Base-by-base conservation (phyloP, 2,329 filamentous ascomycete species). In the Talaromyces sp. region DNA sequence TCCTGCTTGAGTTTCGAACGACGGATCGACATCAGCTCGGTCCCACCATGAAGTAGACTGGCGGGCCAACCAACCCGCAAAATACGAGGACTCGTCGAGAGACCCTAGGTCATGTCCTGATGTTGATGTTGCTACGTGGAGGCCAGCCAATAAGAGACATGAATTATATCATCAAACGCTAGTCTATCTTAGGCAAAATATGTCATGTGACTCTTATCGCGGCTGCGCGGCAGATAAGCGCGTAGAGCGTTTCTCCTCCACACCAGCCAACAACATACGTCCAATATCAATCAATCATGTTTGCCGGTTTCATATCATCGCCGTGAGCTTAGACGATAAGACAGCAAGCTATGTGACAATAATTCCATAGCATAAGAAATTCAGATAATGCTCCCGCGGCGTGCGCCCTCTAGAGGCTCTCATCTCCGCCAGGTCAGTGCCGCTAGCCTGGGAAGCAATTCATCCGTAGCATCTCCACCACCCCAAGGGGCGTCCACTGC, bases 381-480 rank as follows among this genome's bases (percentile, higher is more conserved):
- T 33, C 33, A 69, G 57, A 74, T 19, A 63, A 79, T 80, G 78
- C 76, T 77, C 68, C 68, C 76, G 67, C 64, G 64, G 64, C 75
- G 75, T 64, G 77, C 75, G 68, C 74, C 76, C 59, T 73, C 75
- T 68, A 77, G 74, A 70, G 76, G 74, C 67, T 79, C 76, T 58
- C 78, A 79, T 69, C 71, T 79, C 61, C 73, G 76, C 65, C 77
- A 79, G 70, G 76, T 80, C 67, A 79, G 77, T 68, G 74, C 77
- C 56, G 74, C 77, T 56, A 78, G 76, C 68, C 67, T 78, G 66
- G 78, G 77, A 60, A 73, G 73, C 63, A 75, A 73, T 63, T 73
- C 74, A 56, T 64, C 71, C 62, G 71, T 71, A 65, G 72, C 76
- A n/a, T 68, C 72, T 60, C 62, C 60, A 19, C 67, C 57, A 69